Base-by-base conservation (phyloP, 1,139 yeast genomes). In the Suhomyces kunorum region DNA sequence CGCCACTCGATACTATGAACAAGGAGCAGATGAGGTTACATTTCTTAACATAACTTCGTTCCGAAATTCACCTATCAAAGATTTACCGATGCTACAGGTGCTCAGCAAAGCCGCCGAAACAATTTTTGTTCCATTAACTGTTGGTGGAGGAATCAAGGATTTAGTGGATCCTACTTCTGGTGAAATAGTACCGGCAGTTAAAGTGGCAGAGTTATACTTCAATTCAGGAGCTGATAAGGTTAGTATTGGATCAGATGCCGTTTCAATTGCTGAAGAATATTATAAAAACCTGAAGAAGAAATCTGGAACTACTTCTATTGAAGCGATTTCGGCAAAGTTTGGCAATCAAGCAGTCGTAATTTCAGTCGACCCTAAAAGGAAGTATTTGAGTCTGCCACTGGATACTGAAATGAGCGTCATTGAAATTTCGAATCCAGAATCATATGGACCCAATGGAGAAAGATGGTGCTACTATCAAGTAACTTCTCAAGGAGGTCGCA, bases 321-420 rank as follows among this genome's bases (percentile, higher is more conserved):
- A 92, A 62, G 81, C 92, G 0, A 92, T 92, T 23, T 87, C 97
- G 3, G 76, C 78, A 28, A 87, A 95, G 0, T 92, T 92, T 61
- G 98, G 98, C 44, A 84, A 80, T 15, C 98, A 92, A 63, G 98
- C 98, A 0, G 98, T 92, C 9, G 98, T 92, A 5, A 89, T 92
- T 16, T 89, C 97, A 0, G 96, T 92, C 15, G 98, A 92, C 60
- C 98, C 98, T 20, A 92, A 87, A 56, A 76, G 96, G 46, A 84
- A 77, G 25, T 92, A 87, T 53, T 81, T 92, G 3, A 39, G 58
- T 2, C 67, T 74, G 11, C 95, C 95, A 1, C 41, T 56, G 1
- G 81, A 75, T 11, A 80, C 87, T 3, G 64, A 68, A 13, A 87
- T 86, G 71, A 66, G 71, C 50, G 66, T 77, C 1, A 76, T 89